Conservation (phyloP, 208 protist genomes). For the Trypanosoma theileri region DNA sequence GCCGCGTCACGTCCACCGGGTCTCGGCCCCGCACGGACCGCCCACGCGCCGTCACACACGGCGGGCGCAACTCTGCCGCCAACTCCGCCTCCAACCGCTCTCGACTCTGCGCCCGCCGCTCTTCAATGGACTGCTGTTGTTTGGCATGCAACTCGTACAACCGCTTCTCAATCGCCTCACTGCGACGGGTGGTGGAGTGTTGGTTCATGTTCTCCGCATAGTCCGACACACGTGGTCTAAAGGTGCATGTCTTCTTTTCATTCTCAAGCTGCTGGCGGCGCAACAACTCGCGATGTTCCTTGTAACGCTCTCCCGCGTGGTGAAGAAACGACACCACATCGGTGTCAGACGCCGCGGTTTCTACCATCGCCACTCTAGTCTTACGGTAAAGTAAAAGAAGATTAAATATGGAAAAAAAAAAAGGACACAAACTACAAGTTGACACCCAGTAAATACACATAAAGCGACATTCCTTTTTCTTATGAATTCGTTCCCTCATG, state of each 20-base stretch:
- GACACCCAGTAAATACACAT: background rate
- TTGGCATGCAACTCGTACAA: constrained; percentile 58
- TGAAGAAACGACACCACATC: constrained; percentile 74
- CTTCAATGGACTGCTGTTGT: constrained; percentile 32
- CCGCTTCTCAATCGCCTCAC: constrained; percentile 49
- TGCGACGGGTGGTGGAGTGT: constrained; percentile 31
- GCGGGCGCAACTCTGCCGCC: constrained; percentile 33
- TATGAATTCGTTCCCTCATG: background rate
- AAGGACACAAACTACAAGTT: background rate
- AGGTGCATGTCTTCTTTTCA: constrained; percentile 46
- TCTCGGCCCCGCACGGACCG: constrained; percentile 22
- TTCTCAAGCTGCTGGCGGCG: constrained; percentile 41
- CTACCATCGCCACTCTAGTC: constrained; percentile 14
- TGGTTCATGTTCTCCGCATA: constrained; percentile 43
- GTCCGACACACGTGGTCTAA: constrained; percentile 49
- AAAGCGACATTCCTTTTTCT: background rate
- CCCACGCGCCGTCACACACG: constrained; percentile 42
- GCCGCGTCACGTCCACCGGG: constrained; percentile 20
- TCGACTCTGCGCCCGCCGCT: constrained; percentile 29
- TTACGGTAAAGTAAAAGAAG: constrained; percentile 5
- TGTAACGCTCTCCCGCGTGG: constrained; percentile 54
- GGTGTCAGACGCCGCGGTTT: background rate
- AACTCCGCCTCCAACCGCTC: constrained; percentile 24
- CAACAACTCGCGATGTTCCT: constrained; percentile 64
- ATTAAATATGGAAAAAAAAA: constrained; percentile 3